Evolutionary conservation across 2,329 filamentous ascomycete genomes (phyloP), one percentile per base, ranked within the genome.

Genomic region (Colletotrichum higginsianum): DNA sequence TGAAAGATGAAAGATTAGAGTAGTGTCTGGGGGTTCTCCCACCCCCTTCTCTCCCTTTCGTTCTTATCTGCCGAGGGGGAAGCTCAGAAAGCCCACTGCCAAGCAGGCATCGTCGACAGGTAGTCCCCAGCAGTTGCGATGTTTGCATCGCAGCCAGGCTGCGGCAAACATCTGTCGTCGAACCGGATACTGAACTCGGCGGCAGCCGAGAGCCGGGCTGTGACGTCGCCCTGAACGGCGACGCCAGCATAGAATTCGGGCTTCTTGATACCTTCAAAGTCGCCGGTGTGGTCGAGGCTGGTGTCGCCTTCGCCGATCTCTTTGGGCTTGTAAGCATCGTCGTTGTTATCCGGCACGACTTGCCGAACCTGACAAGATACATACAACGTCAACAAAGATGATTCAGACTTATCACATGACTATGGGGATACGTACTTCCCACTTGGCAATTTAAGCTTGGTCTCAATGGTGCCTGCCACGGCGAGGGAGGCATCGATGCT

Each of bases 391-490:
- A 35, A 8, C 30, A 35, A 35, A 35, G 30, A 35, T 35, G 30
- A 35, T 35, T 35, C 30, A 35, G 30, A 35, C 30, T 35, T 35
- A 35, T 35, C 8, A 0, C 30, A 35, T 35, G 30, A 35, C 30
- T 2, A 35, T 35, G 7, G 30, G 8, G 7, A 35, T 44, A 58
- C 38, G 23, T 66, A 72, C 53, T 18, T 79, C 74, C 78, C 75
- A 80, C 57, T 73, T 74, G 40, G 77, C 76, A 50, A 79, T 73
- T 26, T 75, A 26, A 79, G 72, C 40, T 75, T 75, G 46, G 76
- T 76, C 57, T 80, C 73, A 23, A 80, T 64, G 18, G 73, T 71
- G 12, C 74, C 75, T 44, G 75, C 74, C 4, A 80, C 47, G 7
- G 69, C 71, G 38, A 77, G 53, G 15, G 64, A 61, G 16, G 75